Evolutionary conservation across 129 eudicot species (phyloP).

Genomic region (Chrysanthemum lavandulifolium): DNA sequence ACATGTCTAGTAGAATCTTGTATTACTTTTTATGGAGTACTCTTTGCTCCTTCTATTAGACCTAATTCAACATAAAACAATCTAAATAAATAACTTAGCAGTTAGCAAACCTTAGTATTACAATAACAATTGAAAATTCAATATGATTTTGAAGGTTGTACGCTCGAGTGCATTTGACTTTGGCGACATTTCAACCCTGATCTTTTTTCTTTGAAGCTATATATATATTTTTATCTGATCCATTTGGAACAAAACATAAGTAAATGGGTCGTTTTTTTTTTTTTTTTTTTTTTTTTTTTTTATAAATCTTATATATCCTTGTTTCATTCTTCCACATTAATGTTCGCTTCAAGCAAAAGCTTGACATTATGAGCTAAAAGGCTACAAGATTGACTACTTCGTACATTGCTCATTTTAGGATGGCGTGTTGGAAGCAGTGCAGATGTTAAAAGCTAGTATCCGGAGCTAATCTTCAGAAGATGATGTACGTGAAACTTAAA

Average conservation of each 20-base stretch:
- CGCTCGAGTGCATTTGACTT: too few relatives aligned
- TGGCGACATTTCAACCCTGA: too few relatives aligned
- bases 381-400: constrained; percentile 13
- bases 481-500: constrained; percentile 5
- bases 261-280: background rate
- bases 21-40: too few relatives aligned
- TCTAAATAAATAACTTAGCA: too few relatives aligned
- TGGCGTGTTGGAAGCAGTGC: constrained; percentile 70
- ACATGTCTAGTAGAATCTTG: too few relatives aligned
- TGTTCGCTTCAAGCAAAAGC: background rate
- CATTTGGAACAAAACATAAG: too few relatives aligned
- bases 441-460: constrained; percentile 43
- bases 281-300: background rate
- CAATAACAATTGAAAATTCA: too few relatives aligned
- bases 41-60: too few relatives aligned
- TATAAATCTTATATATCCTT: too few relatives aligned
- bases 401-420: constrained; percentile 42
- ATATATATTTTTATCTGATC: background rate
- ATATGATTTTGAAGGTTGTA: too few relatives aligned
- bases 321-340: background rate
- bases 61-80: too few relatives aligned
- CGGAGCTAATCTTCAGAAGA: background rate
- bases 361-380: constrained; percentile 11
- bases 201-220: background rate
- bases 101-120: too few relatives aligned